phyloP scores from a whole-genome alignment of 495 filamentous ascomycete genomes.

The Daldinia childiae region DNA sequence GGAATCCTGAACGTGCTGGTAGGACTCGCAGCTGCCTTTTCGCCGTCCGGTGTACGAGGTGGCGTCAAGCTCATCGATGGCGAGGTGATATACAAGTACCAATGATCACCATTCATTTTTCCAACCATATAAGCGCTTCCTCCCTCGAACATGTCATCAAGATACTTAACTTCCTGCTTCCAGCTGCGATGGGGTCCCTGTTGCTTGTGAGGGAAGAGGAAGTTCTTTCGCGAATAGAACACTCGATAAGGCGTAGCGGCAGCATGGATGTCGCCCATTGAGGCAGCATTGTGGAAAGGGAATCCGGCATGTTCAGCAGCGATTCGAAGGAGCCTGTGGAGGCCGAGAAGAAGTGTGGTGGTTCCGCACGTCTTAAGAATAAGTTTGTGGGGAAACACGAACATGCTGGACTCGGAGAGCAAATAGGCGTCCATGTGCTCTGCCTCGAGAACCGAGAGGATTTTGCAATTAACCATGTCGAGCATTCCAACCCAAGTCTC shows the following conservation, averaged over 20 bases:
- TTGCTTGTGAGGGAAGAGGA: slow-evolving; percentile 94
- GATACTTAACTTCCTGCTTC: slow-evolving; percentile 90
- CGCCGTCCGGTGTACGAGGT: slow-evolving; percentile 74
- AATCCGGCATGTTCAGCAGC: slow-evolving; percentile 89
- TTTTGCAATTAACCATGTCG: slow-evolving; percentile 97
- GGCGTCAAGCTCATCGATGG: slow-evolving; percentile 84
- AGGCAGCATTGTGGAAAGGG: slow-evolving; percentile 64
- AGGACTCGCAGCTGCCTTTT: slow-evolving; percentile 49
- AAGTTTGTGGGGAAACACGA: slow-evolving; percentile 98
- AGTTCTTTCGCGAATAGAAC: slow-evolving; percentile 99
- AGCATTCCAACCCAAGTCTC: slow-evolving; percentile 97
- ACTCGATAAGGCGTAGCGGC: slow-evolving; percentile 91
- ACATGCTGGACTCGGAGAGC: slow-evolving; percentile 99
- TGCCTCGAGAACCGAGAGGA: slow-evolving; percentile 93
- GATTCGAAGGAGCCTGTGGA: slow-evolving; percentile 90
- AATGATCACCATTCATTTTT: slow-evolving; percentile 99
- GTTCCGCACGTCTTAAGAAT: slow-evolving; percentile 99
- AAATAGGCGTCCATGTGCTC: slow-evolving; percentile 97
- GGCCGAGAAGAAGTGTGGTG: slow-evolving; percentile 88
- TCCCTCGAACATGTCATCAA: slow-evolving; percentile 88
- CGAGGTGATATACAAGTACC: slow-evolving; percentile 97
- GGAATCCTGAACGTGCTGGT: slow-evolving; percentile 54
- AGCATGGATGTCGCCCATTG: slow-evolving; percentile 65
- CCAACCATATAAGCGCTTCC: slow-evolving; percentile 99
- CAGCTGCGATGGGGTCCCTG: slow-evolving; percentile 95